These are phyloP conservation scores for Termitomyces sp. DNA, from an alignment of 768 basidiomycete genomes.

Conservation along the genomic window DNA sequence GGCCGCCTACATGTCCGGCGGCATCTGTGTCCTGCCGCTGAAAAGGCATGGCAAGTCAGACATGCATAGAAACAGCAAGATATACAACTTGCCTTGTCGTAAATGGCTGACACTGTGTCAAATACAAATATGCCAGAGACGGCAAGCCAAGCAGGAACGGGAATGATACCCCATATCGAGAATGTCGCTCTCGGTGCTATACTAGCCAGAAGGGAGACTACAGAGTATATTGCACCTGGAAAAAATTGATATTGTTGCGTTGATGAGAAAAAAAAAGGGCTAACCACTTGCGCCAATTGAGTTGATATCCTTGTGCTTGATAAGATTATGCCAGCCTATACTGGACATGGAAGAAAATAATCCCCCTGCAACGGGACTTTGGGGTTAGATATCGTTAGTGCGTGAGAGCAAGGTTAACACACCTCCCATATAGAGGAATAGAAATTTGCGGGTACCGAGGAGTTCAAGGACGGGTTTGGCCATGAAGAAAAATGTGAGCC, in stretches of 20 bases:
- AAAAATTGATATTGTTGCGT: neutral
- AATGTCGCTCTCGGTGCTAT: slow-evolving; percentile 61
- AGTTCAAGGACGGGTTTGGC: slow-evolving; percentile 55
- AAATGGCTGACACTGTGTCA: slow-evolving; percentile 44
- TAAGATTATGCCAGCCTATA: slow-evolving; percentile 40
- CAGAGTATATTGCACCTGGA: slow-evolving; percentile 56
- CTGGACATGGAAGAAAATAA: slow-evolving; percentile 46
- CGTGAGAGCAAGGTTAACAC: slow-evolving; percentile 15
- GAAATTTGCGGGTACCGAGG: slow-evolving; percentile 62
- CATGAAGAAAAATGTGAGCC: slow-evolving; percentile 76
- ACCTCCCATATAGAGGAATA: slow-evolving; percentile 73
- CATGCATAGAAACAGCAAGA: no score
- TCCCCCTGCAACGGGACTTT: slow-evolving; percentile 39
- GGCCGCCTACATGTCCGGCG: slow-evolving; percentile 65
- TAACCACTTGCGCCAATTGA: slow-evolving; percentile 73
- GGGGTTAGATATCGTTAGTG: neutral
- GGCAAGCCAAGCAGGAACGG: slow-evolving; percentile 73
- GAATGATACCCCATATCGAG: slow-evolving; percentile 68
- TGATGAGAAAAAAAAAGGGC: slow-evolving; percentile 12
- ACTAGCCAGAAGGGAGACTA: slow-evolving; percentile 69
- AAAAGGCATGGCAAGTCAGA: neutral
- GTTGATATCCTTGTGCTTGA: slow-evolving; percentile 29
- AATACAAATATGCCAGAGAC: slow-evolving; percentile 63
- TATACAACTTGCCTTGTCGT: slow-evolving; percentile 24
- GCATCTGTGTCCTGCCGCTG: slow-evolving; percentile 53